phyloP scores from a whole-genome alignment of 1,139 yeast genomes.

The Geotrichum restrictum region DNA sequence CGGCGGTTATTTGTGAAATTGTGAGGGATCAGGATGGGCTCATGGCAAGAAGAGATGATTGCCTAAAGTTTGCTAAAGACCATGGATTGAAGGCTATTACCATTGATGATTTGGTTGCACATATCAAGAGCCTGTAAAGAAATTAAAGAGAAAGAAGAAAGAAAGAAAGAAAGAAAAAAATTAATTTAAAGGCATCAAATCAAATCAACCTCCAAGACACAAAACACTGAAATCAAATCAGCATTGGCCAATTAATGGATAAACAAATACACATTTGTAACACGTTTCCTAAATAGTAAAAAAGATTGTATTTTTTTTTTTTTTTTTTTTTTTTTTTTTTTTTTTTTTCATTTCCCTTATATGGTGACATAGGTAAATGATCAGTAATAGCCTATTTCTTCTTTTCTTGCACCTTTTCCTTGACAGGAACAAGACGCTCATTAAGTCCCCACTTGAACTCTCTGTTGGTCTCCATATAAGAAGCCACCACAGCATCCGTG shows the following conservation, averaged over 20 bases:
- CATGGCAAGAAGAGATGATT: conserved; percentile 92
- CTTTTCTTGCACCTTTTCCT: conserved; percentile 42
- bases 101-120: conserved; percentile 68
- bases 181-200: neutral
- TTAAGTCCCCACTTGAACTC: conserved; percentile 66
- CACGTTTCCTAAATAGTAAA: too few species aligned
- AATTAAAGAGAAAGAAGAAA: neutral
- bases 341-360: neutral
- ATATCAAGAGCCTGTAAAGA: conserved; percentile 37
- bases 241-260: neutral
- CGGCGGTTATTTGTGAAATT: conserved; percentile 89
- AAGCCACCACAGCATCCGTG: conserved; percentile 59
- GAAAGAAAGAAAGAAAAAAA: too few species aligned
- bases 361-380: too few species aligned
- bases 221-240: neutral
- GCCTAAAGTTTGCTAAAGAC: conserved; percentile 61
- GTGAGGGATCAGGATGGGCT: conserved; percentile 90
- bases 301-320: too few species aligned
- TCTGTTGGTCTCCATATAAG: conserved; percentile 77
- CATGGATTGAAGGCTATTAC: conserved; percentile 70
- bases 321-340: conserved; percentile 5
- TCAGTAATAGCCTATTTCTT: conserved; percentile 13
- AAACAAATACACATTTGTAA: too few species aligned
- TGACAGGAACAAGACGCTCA: conserved; percentile 67
- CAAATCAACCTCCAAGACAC: too few species aligned